Base-by-base conservation (phyloP, 805 yeast genomes). In the Saturnispora zaruensis region DNA sequence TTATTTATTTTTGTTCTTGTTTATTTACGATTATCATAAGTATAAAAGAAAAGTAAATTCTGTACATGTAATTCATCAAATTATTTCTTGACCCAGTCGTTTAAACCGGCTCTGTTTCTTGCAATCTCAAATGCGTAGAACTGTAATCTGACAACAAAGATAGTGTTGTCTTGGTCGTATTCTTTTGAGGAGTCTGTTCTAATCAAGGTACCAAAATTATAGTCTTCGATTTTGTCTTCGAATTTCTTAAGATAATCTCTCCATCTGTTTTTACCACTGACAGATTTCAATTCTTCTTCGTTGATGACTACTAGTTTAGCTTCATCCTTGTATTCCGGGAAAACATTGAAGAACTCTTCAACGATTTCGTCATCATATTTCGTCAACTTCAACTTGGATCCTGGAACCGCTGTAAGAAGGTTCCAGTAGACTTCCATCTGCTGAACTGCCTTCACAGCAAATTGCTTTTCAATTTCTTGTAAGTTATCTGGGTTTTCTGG, bases 391-490 rank as follows among this genome's bases (percentile, higher is more conserved):
- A 91, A 74, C 57, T 77, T 78, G 41, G 93, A 77, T n/a, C 95
- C 97, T 53, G 84, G 81, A 50, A 89, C 71, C 57, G 79, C 79
- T 51, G 77, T 76, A 49, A 93, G 69, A 51, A 93, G 67, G 44
- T 75, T 74, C 96, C 96, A 93, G 76, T 91, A 93, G 1, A 96
- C 83, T 63, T 88, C 95, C 51, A 96, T 93, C 66, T 93, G 98
- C 67, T 79, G 82, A 16, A 93, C 99, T 5, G 98, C 99, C 69
- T 85, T 87, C 52, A 93, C 99, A 40, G 99, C 98, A 63, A 93
- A 93, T 72, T 93, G 98, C 76, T 81, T 88, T 69, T 93, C 99
- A 62, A 93, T 88, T 60, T 88, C 96, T 69, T 91, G 98, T 60
- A 87, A 74, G 72, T 93, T 93, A 54, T 93, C 96, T 43, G 99